phyloP scores from a whole-genome alignment of 495 filamentous ascomycete genomes.

The Geoglossum glabrum region DNA sequence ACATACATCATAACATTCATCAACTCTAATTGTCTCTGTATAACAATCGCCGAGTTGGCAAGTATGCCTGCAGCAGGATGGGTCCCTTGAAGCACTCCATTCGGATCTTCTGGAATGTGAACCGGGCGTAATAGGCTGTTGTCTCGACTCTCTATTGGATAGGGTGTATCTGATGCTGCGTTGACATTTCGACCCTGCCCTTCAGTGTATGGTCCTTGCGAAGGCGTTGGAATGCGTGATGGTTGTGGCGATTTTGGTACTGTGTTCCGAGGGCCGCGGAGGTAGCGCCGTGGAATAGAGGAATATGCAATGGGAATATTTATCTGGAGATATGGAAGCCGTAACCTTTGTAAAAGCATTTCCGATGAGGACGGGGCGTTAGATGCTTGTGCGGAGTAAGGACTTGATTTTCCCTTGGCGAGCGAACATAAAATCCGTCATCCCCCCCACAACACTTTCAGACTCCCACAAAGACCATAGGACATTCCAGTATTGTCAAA shows the following conservation, averaged over 20 bases:
- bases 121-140: slow-evolving; percentile 13
- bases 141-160: background rate
- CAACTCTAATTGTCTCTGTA: slow-evolving; percentile 46
- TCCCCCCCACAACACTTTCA: background rate
- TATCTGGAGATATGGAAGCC: background rate
- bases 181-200: background rate
- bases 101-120: slow-evolving; percentile 40
- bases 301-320: background rate
- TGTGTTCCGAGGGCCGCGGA: background rate
- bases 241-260: background rate
- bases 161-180: slow-evolving; percentile 1
- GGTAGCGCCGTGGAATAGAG: background rate
- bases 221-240: background rate
- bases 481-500: background rate
- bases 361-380: background rate
- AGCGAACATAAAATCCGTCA: background rate
- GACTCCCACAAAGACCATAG: background rate
- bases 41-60: slow-evolving; percentile 40
- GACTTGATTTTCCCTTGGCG: background rate
- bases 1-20: slow-evolving; percentile 47
- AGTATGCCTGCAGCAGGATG: slow-evolving; percentile 41
- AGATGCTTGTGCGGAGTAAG: background rate
- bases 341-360: background rate
- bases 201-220: background rate
- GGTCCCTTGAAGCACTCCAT: slow-evolving; percentile 36